phyloP scores from a whole-genome alignment of 2,329 filamentous ascomycete genomes.

The Aspergillus glaucus region DNA sequence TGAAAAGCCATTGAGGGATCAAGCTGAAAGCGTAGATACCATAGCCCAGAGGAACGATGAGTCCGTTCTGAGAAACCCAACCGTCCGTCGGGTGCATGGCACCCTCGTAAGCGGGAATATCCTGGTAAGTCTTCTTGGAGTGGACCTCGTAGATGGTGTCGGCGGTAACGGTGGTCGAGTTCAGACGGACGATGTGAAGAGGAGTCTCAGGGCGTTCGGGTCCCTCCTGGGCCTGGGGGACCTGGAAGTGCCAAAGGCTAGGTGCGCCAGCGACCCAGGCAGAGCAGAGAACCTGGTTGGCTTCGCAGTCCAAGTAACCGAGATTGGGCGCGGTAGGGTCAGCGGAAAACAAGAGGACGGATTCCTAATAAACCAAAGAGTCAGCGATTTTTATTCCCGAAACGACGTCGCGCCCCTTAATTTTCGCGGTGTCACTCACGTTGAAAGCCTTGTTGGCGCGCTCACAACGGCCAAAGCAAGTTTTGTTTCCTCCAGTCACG shows the following conservation, averaged over 20 bases:
- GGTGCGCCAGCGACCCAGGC: slow-evolving; percentile 54
- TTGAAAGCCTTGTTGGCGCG: slow-evolving; percentile 49
- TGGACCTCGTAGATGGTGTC: slow-evolving; percentile 52
- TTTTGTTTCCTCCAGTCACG: slow-evolving; percentile 59
- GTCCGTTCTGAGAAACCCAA: slow-evolving; percentile 46
- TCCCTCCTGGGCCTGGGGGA: slow-evolving; percentile 48
- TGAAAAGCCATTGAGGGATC: slow-evolving; percentile 59
- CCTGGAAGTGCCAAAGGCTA: slow-evolving; percentile 51
- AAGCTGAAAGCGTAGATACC: slow-evolving; percentile 50
- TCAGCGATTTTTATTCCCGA: background rate
- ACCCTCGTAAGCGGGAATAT: slow-evolving; percentile 50
- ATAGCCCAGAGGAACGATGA: slow-evolving; percentile 52
- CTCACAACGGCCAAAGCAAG: slow-evolving; percentile 55
- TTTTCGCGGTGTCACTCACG: slow-evolving; percentile 24
- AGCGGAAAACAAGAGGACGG: slow-evolving; percentile 48
- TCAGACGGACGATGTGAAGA: slow-evolving; percentile 50
- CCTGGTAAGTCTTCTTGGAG: slow-evolving; percentile 50
- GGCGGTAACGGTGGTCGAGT: slow-evolving; percentile 52
- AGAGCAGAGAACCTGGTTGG: slow-evolving; percentile 53
- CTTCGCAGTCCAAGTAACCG: slow-evolving; percentile 55
- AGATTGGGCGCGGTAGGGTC: slow-evolving; percentile 52
- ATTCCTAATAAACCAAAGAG: slow-evolving; percentile 36
- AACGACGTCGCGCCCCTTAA: background rate
- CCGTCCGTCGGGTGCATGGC: slow-evolving; percentile 58
- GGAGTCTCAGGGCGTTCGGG: slow-evolving; percentile 49